Evolutionary conservation across 2,329 filamentous ascomycete species (phyloP).

Genomic region (Raffaelea arxii): DNA sequence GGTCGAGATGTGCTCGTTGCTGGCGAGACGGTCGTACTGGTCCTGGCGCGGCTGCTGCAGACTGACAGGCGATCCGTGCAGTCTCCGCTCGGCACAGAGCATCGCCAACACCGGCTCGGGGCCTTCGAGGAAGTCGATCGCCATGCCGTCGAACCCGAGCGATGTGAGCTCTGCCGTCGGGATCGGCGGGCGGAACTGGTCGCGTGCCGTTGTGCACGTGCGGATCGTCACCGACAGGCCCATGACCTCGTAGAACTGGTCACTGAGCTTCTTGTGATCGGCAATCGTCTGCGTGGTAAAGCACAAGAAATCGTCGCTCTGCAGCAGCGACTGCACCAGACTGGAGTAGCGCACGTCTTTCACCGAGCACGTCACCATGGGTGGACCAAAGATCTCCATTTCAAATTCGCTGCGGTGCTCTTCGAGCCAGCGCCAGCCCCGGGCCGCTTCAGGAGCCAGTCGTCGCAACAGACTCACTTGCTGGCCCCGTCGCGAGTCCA

Average conservation of each 20-base stretch:
- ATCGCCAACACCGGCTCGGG: constrained; percentile 78
- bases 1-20: constrained; percentile 45
- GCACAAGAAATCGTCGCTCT: constrained; percentile 44
- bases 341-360: constrained; percentile 59
- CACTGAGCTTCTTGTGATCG: constrained; percentile 66
- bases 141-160: constrained; percentile 69
- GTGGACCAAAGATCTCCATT: constrained; percentile 69
- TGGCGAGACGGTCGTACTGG: constrained; percentile 57
- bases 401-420: constrained; percentile 60
- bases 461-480: constrained; percentile 56
- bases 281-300: constrained; percentile 68
- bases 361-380: constrained; percentile 70
- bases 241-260: constrained; percentile 53
- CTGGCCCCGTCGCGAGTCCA: constrained; percentile 68
- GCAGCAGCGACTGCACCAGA: constrained; percentile 42
- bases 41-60: constrained; percentile 53
- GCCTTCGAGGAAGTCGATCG: constrained; percentile 68
- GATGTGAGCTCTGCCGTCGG: constrained; percentile 41
- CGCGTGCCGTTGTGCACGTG: constrained; percentile 45
- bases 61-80: constrained; percentile 61
- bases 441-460: constrained; percentile 52
- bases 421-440: constrained; percentile 76
- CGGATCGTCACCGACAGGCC: constrained; percentile 64
- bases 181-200: constrained; percentile 45
- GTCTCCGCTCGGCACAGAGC: constrained; percentile 64